These are phyloP conservation scores for Endoconidiophora polonica DNA, from an alignment of 2,329 filamentous ascomycete genomes.

Conservation along the genomic window DNA sequence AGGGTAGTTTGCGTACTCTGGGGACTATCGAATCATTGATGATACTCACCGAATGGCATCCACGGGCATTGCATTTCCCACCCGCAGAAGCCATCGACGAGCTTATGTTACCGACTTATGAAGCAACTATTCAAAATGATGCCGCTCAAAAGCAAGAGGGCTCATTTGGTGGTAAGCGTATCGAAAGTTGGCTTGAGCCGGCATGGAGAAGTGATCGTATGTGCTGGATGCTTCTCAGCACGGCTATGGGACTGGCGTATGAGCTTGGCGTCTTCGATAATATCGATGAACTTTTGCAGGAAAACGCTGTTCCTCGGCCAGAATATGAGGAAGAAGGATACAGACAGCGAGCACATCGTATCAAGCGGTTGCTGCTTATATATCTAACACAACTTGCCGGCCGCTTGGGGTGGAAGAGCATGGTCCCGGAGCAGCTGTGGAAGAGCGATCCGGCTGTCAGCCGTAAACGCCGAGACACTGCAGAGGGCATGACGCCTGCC, in stretches of 20 bases:
- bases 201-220: slow-evolving; percentile 89
- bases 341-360: slow-evolving; percentile 59
- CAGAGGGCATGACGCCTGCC: slow-evolving; percentile 41
- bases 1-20: slow-evolving; percentile 69
- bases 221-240: slow-evolving; percentile 95
- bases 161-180: slow-evolving; percentile 57
- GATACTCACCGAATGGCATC: slow-evolving; percentile 94
- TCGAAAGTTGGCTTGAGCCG: slow-evolving; percentile 92
- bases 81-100: slow-evolving; percentile 60
- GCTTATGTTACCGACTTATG: slow-evolving; percentile 45
- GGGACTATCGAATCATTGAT: slow-evolving; percentile 90
- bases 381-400: slow-evolving; percentile 92
- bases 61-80: slow-evolving; percentile 83
- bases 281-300: slow-evolving; percentile 52
- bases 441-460: slow-evolving; percentile 40
- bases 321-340: slow-evolving; percentile 62
- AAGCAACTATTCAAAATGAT: slow-evolving; percentile 30
- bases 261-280: slow-evolving; percentile 93
- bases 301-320: slow-evolving; percentile 41
- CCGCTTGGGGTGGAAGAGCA: slow-evolving; percentile 78
- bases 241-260: slow-evolving; percentile 74
- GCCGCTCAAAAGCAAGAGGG: slow-evolving; percentile 17
- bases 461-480: slow-evolving; percentile 29
- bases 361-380: slow-evolving; percentile 73
- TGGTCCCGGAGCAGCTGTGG: slow-evolving; percentile 59